phyloP scores from a whole-genome alignment of 2,329 filamentous ascomycete species.

The Fusarium luffae region DNA sequence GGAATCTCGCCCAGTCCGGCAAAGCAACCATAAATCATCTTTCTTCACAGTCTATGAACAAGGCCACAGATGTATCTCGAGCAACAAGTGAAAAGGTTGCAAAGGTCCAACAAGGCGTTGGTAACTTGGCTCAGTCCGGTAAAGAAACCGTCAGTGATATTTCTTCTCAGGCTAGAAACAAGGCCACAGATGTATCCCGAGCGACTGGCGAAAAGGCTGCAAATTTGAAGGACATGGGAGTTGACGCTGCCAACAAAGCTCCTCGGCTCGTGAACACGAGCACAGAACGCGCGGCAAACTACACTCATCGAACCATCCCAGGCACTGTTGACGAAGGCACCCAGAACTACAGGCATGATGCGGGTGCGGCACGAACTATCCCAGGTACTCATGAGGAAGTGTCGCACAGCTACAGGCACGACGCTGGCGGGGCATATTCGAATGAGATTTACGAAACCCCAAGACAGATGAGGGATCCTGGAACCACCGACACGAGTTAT shows the following conservation, averaged over 20 bases:
- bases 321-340: not conserved
- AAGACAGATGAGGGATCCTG: not conserved
- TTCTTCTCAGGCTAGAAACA: not conserved
- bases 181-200: not conserved
- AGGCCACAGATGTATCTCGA: not conserved
- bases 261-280: not conserved
- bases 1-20: not conserved
- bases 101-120: not conserved
- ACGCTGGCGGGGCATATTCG: not conserved
- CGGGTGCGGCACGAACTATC: not conserved
- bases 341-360: not conserved
- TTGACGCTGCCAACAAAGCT: not conserved
- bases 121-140: not conserved
- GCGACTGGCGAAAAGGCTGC: not conserved
- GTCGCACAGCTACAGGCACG: not conserved
- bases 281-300: not conserved
- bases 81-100: not conserved
- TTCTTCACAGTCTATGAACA: not conserved
- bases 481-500: not conserved
- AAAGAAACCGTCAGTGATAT: not conserved
- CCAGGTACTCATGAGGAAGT: not conserved
- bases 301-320: not conserved
- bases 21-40: not conserved
- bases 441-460: not conserved
- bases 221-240: not conserved